Evolutionary conservation across 805 yeast genomes (phyloP).

Genomic region (Schizosaccharomyces octosporus): DNA sequence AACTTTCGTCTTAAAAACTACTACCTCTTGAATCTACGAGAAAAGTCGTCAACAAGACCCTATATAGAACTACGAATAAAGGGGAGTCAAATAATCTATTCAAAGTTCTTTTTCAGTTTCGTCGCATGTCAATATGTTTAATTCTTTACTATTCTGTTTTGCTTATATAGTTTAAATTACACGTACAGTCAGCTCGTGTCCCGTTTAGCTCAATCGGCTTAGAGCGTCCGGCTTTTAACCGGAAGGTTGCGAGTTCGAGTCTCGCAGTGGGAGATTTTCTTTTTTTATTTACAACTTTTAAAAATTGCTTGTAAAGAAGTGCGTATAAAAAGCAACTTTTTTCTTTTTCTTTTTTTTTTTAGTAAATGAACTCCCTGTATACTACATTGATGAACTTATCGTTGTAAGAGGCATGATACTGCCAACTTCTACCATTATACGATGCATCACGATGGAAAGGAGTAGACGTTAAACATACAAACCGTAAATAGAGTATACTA

Average conservation of each 20-base stretch:
- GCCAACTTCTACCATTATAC: no score
- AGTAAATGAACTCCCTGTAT: background rate
- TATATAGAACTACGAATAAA: background rate
- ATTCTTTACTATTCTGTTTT: no score
- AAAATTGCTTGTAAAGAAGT: no score
- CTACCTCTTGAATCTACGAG: background rate
- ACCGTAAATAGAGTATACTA: no score
- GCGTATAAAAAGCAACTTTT: background rate
- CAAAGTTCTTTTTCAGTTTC: background rate
- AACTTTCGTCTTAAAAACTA: background rate
- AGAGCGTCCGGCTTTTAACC: conserved; percentile 1
- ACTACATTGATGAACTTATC: no score
- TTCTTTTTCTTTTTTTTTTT: background rate
- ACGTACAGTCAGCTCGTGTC: background rate
- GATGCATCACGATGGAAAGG: no score
- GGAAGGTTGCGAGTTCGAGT: conserved; percentile 1
- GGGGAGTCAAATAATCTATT: background rate
- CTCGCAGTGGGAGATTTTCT: background rate
- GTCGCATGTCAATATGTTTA: no score
- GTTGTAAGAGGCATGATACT: no score
- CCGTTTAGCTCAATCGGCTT: background rate
- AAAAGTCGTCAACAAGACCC: no score
- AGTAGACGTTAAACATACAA: no score
- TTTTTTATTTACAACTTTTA: background rate
- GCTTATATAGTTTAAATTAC: no score